A percentile compares a stretch with the other conserved stretches of the same genome.
Conservation (phyloP, 805 yeast genomes). For the Candida awuae region DNA sequence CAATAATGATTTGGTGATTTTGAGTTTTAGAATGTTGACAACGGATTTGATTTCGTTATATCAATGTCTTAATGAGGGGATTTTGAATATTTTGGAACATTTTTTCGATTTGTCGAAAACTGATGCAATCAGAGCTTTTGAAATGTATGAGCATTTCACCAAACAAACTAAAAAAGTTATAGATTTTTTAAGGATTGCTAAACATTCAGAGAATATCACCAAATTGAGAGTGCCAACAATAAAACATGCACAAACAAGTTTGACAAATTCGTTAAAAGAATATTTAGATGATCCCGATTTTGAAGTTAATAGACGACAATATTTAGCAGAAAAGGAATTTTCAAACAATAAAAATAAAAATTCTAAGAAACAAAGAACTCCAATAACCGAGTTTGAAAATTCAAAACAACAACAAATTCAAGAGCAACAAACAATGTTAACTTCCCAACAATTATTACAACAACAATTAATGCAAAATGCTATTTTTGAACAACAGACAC, state of each 20-base stretch:
- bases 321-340: conserved; percentile 55
- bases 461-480: conserved; percentile 14
- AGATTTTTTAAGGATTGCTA: conserved; percentile 79
- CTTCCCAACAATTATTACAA: conserved; percentile 5
- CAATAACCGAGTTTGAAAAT: too few relatives aligned
- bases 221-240: conserved; percentile 91
- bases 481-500: conserved; percentile 11
- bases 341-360: conserved; percentile 16
- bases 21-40: conserved; percentile 83
- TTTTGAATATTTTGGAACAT: conserved; percentile 85
- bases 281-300: conserved; percentile 82
- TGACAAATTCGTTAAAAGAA: conserved; percentile 79
- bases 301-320: conserved; percentile 71
- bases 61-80: conserved; percentile 92
- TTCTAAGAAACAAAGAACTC: background rate
- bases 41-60: conserved; percentile 80
- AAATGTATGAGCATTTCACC: conserved; percentile 77
- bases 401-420: conserved; percentile 14
- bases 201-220: conserved; percentile 77
- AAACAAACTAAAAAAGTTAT: conserved; percentile 83
- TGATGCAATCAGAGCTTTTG: conserved; percentile 83
- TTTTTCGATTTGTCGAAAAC: conserved; percentile 84
- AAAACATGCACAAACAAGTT: conserved; percentile 93
- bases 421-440: background rate
- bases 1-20: conserved; percentile 73